These are phyloP conservation scores for Populus hybrid DNA, from an alignment of 441 rosid species.

Conservation along the genomic window DNA sequence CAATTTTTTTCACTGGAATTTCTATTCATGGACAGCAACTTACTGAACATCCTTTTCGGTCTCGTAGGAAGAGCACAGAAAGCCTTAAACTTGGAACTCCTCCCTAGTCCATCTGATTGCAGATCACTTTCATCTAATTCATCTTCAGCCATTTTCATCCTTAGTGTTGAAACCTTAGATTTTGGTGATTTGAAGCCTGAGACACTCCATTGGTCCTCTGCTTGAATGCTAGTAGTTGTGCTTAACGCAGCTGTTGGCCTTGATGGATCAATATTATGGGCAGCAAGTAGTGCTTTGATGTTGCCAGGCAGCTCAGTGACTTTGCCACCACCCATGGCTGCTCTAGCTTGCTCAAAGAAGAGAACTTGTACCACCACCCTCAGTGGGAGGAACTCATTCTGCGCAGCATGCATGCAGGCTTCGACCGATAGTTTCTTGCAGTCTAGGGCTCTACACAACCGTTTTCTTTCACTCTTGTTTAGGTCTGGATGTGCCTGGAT, in stretches of 20 bases:
- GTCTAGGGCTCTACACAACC: constrained; percentile 74
- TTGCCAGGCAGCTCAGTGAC: constrained; percentile 74
- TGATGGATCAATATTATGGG: constrained; percentile 76
- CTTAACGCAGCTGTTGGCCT: constrained; percentile 55
- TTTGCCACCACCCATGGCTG: constrained; percentile 63
- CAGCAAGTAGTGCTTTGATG: constrained; percentile 76
- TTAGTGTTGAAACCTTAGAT: constrained; percentile 65
- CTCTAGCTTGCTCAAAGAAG: constrained; percentile 92
- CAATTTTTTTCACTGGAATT: constrained; percentile 56
- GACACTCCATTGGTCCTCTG: constrained; percentile 92
- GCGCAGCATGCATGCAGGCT: constrained; percentile 88
- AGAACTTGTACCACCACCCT: constrained; percentile 93
- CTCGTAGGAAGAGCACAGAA: constrained; percentile 71
- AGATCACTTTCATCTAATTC: constrained; percentile 53
- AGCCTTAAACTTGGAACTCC: constrained; percentile 61
- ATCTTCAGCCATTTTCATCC: constrained; percentile 86
- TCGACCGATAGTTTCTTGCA: constrained; percentile 91
- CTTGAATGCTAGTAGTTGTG: constrained; percentile 59
- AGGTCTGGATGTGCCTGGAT: constrained; percentile 81
- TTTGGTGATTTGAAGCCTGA: constrained; percentile 82
- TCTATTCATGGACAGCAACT: constrained; percentile 78
- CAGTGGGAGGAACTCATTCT: constrained; percentile 87
- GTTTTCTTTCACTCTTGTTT: constrained; percentile 80
- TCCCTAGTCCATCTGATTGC: constrained; percentile 54
- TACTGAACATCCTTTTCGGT: constrained; percentile 83